Conservation (phyloP, 2,329 filamentous ascomycete genomes). For the Stagonosporopsis chrysanthemi region DNA sequence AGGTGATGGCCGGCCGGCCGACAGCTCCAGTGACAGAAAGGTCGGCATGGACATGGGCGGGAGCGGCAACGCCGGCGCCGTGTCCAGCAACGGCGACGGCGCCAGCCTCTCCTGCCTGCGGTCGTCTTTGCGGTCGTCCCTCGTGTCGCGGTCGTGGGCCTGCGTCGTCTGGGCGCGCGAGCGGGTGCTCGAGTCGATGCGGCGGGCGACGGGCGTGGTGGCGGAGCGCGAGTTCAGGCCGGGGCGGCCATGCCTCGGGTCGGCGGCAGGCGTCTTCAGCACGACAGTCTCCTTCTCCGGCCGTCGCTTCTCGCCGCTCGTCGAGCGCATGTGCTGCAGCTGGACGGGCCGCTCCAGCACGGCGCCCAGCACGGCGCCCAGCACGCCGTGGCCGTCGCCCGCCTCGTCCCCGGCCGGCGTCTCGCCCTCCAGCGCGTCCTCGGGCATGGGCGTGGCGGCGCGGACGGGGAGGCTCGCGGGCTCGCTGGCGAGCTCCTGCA, state of each 20-base stretch:
- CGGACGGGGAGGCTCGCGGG: conserved; percentile 63
- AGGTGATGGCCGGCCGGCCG: conserved; percentile 66
- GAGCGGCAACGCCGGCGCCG: conserved; percentile 62
- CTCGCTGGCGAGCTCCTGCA: conserved; percentile 63
- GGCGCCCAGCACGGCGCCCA: conserved; percentile 34
- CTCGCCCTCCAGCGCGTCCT: conserved; percentile 41
- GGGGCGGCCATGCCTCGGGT: conserved; percentile 41
- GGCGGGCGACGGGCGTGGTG: conserved; percentile 48
- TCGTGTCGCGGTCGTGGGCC: conserved; percentile 32
- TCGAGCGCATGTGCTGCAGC: conserved; percentile 11
- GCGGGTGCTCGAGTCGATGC: conserved; percentile 42
- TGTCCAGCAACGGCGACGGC: conserved; percentile 51
- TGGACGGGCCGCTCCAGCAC: conserved; percentile 31
- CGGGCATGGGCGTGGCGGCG: conserved; percentile 49
- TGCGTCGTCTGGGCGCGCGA: conserved; percentile 42
- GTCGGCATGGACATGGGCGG: conserved; percentile 70
- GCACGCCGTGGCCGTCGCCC: conserved; percentile 25
- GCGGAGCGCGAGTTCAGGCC: conserved; percentile 43
- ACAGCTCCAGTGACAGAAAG: conserved; percentile 70
- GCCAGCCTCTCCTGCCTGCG: conserved; percentile 29
- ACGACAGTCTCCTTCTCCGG: conserved; percentile 42
- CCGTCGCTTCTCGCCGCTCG: conserved; percentile 8
- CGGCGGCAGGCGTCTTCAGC: conserved; percentile 38
- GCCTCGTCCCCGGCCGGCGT: too few relatives aligned
- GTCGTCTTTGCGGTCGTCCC: conserved; percentile 8